phyloP scores from a whole-genome alignment of 768 basidiomycete species.

The Suillus paluster region DNA sequence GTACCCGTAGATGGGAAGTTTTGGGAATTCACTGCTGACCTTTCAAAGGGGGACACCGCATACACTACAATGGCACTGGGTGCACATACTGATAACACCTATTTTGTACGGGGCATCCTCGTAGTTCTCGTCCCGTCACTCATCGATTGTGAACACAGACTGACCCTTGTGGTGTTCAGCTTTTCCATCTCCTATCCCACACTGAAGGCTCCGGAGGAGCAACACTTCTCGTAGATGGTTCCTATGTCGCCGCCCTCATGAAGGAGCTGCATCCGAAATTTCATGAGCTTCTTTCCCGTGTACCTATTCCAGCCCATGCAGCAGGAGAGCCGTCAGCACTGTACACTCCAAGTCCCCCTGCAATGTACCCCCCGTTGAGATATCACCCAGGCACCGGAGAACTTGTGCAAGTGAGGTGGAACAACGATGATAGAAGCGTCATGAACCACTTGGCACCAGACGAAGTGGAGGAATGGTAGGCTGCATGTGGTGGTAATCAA shows the following conservation, averaged over 20 bases:
- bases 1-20: constrained; percentile 83
- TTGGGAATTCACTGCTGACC: constrained; percentile 95
- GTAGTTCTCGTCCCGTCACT: constrained; percentile 13
- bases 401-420: constrained; percentile 86
- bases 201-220: constrained; percentile 82
- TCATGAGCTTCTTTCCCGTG: constrained; percentile 68
- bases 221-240: constrained; percentile 94
- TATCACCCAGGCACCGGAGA: constrained; percentile 65
- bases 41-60: constrained; percentile 91
- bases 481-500: not conserved
- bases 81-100: constrained; percentile 82
- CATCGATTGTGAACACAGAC: constrained; percentile 51
- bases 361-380: constrained; percentile 71
- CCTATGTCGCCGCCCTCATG: constrained; percentile 85
- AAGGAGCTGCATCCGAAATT: constrained; percentile 70
- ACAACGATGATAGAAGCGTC: constrained; percentile 90
- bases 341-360: constrained; percentile 59
- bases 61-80: constrained; percentile 88
- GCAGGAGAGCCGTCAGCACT: constrained; percentile 72
- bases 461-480: constrained; percentile 76
- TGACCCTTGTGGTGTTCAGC: constrained; percentile 93
- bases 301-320: constrained; percentile 83
- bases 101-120: constrained; percentile 38
- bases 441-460: constrained; percentile 63
- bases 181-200: constrained; percentile 92